Conservation (phyloP, 495 filamentous ascomycete genomes). For the Barbatosphaeria neglecta region DNA sequence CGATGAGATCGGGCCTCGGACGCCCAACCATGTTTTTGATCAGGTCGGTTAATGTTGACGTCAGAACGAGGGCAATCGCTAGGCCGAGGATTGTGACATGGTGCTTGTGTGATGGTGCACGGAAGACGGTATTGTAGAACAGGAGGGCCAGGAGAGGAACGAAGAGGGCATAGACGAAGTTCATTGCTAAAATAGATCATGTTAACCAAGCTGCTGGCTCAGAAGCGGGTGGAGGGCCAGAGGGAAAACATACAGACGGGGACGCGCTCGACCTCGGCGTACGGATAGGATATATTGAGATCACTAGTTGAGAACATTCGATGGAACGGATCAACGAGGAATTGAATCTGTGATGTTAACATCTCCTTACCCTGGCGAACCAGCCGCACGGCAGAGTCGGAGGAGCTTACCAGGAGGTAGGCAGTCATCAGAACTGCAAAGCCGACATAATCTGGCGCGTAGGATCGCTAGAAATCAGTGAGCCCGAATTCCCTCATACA, state of each 20-base stretch:
- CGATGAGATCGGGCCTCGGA: slow-evolving; percentile 80
- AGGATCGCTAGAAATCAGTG: slow-evolving; percentile 48
- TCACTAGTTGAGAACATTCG: slow-evolving; percentile 77
- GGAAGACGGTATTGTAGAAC: slow-evolving; percentile 48
- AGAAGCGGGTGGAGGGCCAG: neutral
- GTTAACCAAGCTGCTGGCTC: neutral
- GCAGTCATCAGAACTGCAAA: slow-evolving; percentile 53
- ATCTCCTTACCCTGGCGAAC: neutral
- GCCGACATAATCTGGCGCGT: slow-evolving; percentile 78
- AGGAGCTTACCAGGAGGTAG: slow-evolving; percentile 49
- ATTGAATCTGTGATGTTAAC: slow-evolving; percentile 42
- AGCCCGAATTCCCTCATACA: neutral
- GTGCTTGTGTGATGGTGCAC: slow-evolving; percentile 59
- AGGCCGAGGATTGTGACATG: slow-evolving; percentile 81
- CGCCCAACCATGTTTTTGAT: slow-evolving; percentile 88
- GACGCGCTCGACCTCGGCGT: slow-evolving; percentile 76
- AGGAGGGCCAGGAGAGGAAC: slow-evolving; percentile 57
- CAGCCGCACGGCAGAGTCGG: slow-evolving; percentile 4
- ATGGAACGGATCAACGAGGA: slow-evolving; percentile 77
- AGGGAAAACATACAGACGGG: slow-evolving; percentile 56
- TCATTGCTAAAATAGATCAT: slow-evolving; percentile 40
- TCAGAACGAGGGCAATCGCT: slow-evolving; percentile 62
- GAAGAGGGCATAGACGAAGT: slow-evolving; percentile 63
- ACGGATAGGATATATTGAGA: slow-evolving; percentile 70
- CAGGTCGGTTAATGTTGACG: slow-evolving; percentile 75